phyloP scores from a whole-genome alignment of 495 filamentous ascomycete species.

The Penicillium canescens region DNA sequence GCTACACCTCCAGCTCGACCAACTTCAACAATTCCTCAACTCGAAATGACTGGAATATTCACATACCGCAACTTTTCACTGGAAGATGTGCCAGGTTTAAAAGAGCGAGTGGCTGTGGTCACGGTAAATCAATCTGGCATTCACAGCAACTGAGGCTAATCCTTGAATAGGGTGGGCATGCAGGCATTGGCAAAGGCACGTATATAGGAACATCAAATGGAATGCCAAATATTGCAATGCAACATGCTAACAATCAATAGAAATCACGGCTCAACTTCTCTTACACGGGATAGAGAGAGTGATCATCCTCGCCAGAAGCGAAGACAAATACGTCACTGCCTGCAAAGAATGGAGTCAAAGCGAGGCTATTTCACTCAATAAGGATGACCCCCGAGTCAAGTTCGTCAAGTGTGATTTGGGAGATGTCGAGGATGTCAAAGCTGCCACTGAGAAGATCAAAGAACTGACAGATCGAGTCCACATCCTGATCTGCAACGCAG shows the following conservation, averaged over 20 bases:
- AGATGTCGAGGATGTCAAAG: conserved; percentile 26
- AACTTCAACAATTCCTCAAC: too few relatives aligned
- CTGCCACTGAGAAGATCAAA: conserved; percentile 22
- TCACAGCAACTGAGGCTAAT: too few relatives aligned
- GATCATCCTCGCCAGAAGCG: conserved; percentile 33
- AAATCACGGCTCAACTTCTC: conserved; percentile 42
- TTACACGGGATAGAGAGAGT: conserved; percentile 38
- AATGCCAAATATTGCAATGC: not conserved
- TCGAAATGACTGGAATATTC: conserved; percentile 20
- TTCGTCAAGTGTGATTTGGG: conserved; percentile 36
- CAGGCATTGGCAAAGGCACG: conserved; percentile 38
- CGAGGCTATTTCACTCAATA: conserved; percentile 13
- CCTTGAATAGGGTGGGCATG: conserved; percentile 31
- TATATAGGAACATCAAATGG: not conserved
- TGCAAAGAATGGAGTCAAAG: conserved; percentile 21
- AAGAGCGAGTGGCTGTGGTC: conserved; percentile 37
- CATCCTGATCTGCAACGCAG: conserved; percentile 43
- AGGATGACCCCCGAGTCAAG: conserved; percentile 21
- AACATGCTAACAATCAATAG: conserved; percentile 4
- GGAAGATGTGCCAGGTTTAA: conserved; percentile 28
- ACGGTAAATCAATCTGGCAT: conserved; percentile 20
- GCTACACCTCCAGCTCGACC: too few relatives aligned
- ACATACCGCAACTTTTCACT: conserved; percentile 26
- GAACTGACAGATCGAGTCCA: conserved; percentile 25
- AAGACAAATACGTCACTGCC: conserved; percentile 23